Conservation (phyloP, 1,139 yeast species). For the Debaryomyces psychrophilus region DNA sequence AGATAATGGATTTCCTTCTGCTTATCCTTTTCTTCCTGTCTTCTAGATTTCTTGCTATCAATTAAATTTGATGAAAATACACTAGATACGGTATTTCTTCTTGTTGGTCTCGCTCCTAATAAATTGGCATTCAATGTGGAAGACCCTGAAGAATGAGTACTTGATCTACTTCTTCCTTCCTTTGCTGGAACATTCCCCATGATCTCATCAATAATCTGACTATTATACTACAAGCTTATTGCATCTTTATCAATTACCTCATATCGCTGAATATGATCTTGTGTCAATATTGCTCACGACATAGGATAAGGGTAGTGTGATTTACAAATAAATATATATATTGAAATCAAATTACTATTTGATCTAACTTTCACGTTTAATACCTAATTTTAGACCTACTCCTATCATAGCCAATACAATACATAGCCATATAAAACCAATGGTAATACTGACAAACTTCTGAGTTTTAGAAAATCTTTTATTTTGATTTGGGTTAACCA, state of each 20-base stretch:
- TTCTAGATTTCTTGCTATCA: slow-evolving; percentile 30
- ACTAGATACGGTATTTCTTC: slow-evolving; percentile 26
- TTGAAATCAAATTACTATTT: background rate
- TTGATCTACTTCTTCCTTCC: slow-evolving; percentile 43
- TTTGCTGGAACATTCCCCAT: slow-evolving; percentile 69
- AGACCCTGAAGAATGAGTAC: slow-evolving; percentile 17
- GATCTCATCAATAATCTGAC: background rate
- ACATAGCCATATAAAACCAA: slow-evolving; percentile 40
- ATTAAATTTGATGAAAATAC: slow-evolving; percentile 17
- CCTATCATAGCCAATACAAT: slow-evolving; percentile 45
- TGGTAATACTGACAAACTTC: slow-evolving; percentile 32
- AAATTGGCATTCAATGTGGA: slow-evolving; percentile 14
- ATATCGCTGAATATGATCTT: background rate
- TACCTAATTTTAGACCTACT: slow-evolving; percentile 40
- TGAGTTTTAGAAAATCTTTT: slow-evolving; percentile 33
- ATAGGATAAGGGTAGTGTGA: background rate
- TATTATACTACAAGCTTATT: background rate
- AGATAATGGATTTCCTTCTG: slow-evolving; percentile 55
- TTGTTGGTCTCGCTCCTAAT: slow-evolving; percentile 11
- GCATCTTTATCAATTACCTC: background rate
- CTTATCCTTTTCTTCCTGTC: slow-evolving; percentile 55
- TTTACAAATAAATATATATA: background rate
- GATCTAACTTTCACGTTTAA: slow-evolving; percentile 10
- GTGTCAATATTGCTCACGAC: slow-evolving; percentile 7
- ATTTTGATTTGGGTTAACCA: slow-evolving; percentile 19